Evolutionary conservation across 768 basidiomycete species (phyloP).

Genomic region (Cantharellus anzutake): DNA sequence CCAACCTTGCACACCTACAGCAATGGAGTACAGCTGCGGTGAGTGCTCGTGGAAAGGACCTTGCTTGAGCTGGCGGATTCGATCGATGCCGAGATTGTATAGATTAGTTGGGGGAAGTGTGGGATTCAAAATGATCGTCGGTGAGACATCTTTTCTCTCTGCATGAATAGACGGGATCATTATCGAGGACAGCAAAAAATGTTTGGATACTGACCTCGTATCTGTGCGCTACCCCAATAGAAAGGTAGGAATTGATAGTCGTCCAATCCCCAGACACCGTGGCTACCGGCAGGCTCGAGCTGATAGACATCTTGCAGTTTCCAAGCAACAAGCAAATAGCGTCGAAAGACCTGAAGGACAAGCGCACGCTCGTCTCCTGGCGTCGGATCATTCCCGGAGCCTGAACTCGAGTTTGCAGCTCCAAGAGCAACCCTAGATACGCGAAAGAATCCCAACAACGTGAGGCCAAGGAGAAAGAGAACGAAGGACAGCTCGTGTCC

Average conservation of each 20-base stretch:
- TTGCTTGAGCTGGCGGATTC: slow-evolving; percentile 58
- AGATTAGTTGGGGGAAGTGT: slow-evolving; percentile 49
- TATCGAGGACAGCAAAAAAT: background rate
- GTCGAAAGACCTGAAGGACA: slow-evolving; percentile 37
- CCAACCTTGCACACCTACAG: slow-evolving; percentile 78
- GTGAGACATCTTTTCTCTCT: background rate
- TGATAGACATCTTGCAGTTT: slow-evolving; percentile 72
- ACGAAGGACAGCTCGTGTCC: slow-evolving; percentile 88
- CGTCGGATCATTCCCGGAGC: slow-evolving; percentile 19
- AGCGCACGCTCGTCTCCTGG: slow-evolving; percentile 41
- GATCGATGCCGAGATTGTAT: slow-evolving; percentile 59
- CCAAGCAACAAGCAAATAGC: slow-evolving; percentile 68
- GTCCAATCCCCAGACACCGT: slow-evolving; percentile 96
- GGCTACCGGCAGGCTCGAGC: slow-evolving; percentile 90
- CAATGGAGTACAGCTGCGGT: slow-evolving; percentile 73
- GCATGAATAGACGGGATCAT: background rate
- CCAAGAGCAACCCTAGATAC: too few relatives aligned
- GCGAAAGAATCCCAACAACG: slow-evolving; percentile 42
- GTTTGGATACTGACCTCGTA: slow-evolving; percentile 35
- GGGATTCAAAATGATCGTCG: slow-evolving; percentile 24
- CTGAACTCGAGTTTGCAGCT: too few relatives aligned
- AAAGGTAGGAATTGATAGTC: slow-evolving; percentile 82
- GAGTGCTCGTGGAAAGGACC: slow-evolving; percentile 90
- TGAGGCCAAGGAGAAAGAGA: slow-evolving; percentile 52
- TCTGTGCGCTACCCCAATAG: slow-evolving; percentile 77